Conservation (phyloP, 495 filamentous ascomycete species). For the Aspergillus nanangensis region DNA sequence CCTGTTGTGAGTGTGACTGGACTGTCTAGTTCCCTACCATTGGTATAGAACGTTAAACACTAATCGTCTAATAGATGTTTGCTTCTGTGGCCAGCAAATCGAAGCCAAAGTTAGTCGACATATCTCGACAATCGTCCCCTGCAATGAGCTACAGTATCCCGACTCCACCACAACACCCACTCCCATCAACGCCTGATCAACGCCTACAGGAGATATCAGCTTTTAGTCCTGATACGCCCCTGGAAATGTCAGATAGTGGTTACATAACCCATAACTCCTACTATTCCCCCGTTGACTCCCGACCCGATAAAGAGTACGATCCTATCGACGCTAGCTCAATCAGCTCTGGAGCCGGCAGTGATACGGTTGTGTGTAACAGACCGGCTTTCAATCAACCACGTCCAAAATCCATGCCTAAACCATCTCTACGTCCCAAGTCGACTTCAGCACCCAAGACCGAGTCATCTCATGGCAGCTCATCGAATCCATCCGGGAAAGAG, state of each 20-base stretch:
- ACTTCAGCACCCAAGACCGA: conserved; percentile 11
- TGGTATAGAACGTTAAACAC: not conserved
- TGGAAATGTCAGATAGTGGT: conserved; percentile 36
- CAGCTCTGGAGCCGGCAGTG: conserved; percentile 25
- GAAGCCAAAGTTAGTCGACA: conserved; percentile 39
- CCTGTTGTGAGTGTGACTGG: conserved; percentile 21
- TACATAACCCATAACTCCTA: conserved; percentile 29
- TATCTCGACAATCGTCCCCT: conserved; percentile 38
- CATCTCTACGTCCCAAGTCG: conserved; percentile 18
- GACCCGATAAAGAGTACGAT: conserved; percentile 26
- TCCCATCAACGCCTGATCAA: conserved; percentile 37
- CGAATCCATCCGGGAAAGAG: conserved; percentile 26
- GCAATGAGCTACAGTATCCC: conserved; percentile 22
- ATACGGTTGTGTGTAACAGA: conserved; percentile 24
- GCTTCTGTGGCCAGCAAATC: conserved; percentile 36
- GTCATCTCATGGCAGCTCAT: conserved; percentile 21
- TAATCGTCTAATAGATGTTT: conserved; percentile 23
- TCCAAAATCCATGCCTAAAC: conserved; percentile 9
- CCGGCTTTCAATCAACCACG: conserved; percentile 16
- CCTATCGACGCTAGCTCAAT: conserved; percentile 28
- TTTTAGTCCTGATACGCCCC: conserved; percentile 42
- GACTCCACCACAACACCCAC: conserved; percentile 17
- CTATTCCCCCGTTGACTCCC: conserved; percentile 24
- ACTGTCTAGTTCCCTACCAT: not conserved
- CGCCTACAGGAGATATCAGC: conserved; percentile 39